These are phyloP conservation scores for Penicillium tannophilum DNA, from an alignment of 495 filamentous ascomycete genomes.

Conservation along the genomic window DNA sequence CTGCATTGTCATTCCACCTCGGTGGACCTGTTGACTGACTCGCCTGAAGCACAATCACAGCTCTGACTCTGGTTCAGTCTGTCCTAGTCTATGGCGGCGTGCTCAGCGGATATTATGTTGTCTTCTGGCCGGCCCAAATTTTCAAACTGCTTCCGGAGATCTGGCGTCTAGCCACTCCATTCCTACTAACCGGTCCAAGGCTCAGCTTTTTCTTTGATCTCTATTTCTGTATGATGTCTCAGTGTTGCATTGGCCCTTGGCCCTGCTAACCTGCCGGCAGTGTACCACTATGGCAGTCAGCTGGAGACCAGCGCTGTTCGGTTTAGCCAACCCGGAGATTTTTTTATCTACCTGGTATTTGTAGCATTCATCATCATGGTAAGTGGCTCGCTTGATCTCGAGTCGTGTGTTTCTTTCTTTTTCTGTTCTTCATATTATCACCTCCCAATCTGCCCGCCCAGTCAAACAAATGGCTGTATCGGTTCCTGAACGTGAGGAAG, in stretches of 20 bases:
- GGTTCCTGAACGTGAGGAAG: constrained; percentile 99
- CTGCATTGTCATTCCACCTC: constrained; percentile 1
- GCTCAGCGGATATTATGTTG: constrained; percentile 52
- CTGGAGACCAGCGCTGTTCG: constrained; percentile 62
- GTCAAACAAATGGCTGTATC: constrained; percentile 74
- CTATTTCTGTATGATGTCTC: constrained; percentile 66
- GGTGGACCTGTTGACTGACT: constrained; percentile 21
- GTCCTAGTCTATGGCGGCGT: constrained; percentile 61
- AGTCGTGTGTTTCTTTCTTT: constrained; percentile 19
- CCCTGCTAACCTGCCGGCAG: constrained; percentile 43
- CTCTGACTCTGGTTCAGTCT: constrained; percentile 65
- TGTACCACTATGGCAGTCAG: constrained; percentile 66
- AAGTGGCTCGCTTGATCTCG: constrained; percentile 42
- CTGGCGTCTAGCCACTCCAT: constrained; percentile 70
- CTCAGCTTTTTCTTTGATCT: constrained; percentile 77
- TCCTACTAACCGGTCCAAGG: constrained; percentile 66
- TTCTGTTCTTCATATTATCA: constrained; percentile 25
- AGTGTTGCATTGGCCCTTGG: constrained; percentile 13
- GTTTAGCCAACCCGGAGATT: constrained; percentile 66
- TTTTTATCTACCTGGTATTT: constrained; percentile 68
- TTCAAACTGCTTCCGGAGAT: constrained; percentile 67
- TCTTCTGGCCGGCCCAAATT: constrained; percentile 59
- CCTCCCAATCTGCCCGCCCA: constrained; percentile 98
- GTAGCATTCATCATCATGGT: constrained; percentile 61
- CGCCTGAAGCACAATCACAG: constrained; percentile 66